Evolutionary conservation across 139 green algal species (phyloP), one percentile per base, ranked within the genome.

Genomic region (Eudorina sp.): DNA sequence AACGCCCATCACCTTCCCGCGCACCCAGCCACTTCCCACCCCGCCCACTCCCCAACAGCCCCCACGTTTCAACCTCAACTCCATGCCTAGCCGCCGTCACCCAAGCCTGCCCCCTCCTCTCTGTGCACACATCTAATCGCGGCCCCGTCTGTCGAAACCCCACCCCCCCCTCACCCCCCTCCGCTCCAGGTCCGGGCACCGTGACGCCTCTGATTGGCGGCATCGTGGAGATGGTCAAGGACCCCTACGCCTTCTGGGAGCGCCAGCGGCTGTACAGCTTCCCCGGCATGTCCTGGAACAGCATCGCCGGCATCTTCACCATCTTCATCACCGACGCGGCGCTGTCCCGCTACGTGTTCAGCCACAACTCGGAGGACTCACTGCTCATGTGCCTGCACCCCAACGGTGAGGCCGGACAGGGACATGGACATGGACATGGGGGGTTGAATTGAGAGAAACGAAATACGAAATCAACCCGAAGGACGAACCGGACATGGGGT

Each of bases 361-460:
- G 80, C 34, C 86, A 94, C 89, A 95, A 95, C 89, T 85, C 69
- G n/a, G 40, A 70, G 25, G 78, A 95, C 43, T 93, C 92, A 6
- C 92, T 98, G 74, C 88, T 98, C 29, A 94, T 97, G 90, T 91
- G 91, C 46, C 91, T 98, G 77, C 96, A 98, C 93, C 96, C 96
- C 38, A 96, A 93, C 36, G 86, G 74, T 64, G 60, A 80, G 84
- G 36, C 3, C 18, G 69, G 25, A 27, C 19, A 16, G 2, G 40
- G 66, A n/a, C n/a, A n/a, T n/a, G n/a, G n/a, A n/a, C n/a, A n/a
- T n/a, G n/a, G n/a, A n/a, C n/a, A n/a, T n/a, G n/a, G n/a, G n/a
- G n/a, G n/a, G n/a, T n/a, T n/a, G n/a, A n/a, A n/a, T n/a, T n/a
- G n/a, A n/a, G n/a, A n/a, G n/a, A n/a, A n/a, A n/a, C n/a, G n/a